Percentiles rank a stretch among this genome's conserved stretches.
phyloP scores from a whole-genome alignment of 495 filamentous ascomycete species.

The Trichoderma orchidacearum region DNA sequence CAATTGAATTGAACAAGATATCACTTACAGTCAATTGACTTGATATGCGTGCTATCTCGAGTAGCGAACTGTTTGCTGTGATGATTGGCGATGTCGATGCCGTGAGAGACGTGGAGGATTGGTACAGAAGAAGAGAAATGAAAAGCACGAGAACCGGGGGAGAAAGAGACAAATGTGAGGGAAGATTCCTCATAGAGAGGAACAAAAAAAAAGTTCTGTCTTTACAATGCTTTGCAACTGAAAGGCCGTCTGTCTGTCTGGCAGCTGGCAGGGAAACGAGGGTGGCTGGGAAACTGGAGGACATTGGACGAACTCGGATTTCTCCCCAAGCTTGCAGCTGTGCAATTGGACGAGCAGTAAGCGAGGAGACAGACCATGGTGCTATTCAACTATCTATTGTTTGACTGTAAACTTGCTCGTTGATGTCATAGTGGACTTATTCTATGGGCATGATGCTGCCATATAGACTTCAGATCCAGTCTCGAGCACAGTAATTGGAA shows the following conservation, averaged over 20 bases:
- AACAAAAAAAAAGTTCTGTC: neutral
- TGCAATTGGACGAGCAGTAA: neutral
- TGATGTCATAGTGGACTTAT: neutral
- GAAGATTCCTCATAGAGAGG: neutral
- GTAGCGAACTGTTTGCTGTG: neutral
- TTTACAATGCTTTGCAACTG: neutral
- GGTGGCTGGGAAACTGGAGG: neutral
- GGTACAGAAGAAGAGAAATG: neutral
- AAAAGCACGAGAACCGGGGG: neutral
- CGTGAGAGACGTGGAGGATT: neutral
- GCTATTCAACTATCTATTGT: neutral
- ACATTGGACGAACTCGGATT: neutral
- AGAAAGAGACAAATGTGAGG: neutral
- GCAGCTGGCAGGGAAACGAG: neutral
- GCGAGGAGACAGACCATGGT: neutral
- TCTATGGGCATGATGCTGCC: no score
- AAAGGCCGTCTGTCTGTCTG: neutral
- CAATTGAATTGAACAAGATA: no score
- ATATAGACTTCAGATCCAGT: no score
- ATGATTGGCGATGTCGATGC: neutral
- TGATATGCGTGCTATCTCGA: no score
- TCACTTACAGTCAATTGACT: no score
- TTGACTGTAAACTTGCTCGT: no score
- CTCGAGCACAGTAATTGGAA: no score
- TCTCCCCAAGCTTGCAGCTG: neutral